Conservation (phyloP, 257 asterid species). For the Plantago elongata region DNA sequence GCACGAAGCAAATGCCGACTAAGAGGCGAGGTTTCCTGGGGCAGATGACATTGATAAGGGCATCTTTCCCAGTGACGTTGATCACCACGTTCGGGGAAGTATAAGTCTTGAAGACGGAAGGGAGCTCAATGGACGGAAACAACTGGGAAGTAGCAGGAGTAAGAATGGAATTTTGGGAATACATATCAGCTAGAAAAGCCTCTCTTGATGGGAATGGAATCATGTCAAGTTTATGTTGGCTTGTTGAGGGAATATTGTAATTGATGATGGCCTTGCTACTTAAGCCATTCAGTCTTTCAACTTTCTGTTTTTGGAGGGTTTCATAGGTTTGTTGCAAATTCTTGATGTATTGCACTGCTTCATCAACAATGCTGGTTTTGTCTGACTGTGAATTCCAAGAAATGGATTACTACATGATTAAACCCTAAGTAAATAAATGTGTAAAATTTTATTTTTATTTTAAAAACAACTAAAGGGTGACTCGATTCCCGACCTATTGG, state of each 20-base stretch:
- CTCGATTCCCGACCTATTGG: too few relatives aligned
- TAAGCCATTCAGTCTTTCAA: slow-evolving; percentile 31
- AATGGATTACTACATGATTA: background rate
- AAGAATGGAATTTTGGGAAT: slow-evolving; percentile 2
- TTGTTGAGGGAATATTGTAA: background rate
- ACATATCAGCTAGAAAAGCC: slow-evolving; percentile 43
- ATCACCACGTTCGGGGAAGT: slow-evolving; percentile 47
- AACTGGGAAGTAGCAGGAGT: slow-evolving; percentile 9
- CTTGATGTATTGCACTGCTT: slow-evolving; percentile 52
- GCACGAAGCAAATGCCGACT: slow-evolving; percentile 32
- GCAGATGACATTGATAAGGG: slow-evolving; percentile 47
- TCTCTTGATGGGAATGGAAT: slow-evolving; percentile 33
- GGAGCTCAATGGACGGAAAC: slow-evolving; percentile 16
- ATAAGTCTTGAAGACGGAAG: slow-evolving; percentile 45
- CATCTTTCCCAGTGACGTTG: slow-evolving; percentile 46
- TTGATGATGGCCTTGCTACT: slow-evolving; percentile 4
- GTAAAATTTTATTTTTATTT: too few relatives aligned
- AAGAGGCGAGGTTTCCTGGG: slow-evolving; percentile 37
- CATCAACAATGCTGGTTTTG: slow-evolving; percentile 69
- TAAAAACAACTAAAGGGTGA: too few relatives aligned
- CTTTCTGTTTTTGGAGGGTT: slow-evolving; percentile 42
- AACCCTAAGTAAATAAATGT: too few relatives aligned
- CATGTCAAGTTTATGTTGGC: slow-evolving; percentile 2
- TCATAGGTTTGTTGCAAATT: slow-evolving; percentile 29
- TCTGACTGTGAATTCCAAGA: slow-evolving; percentile 39